Conservation (phyloP, 208 protist genomes). For the Crithidia brevicula region DNA sequence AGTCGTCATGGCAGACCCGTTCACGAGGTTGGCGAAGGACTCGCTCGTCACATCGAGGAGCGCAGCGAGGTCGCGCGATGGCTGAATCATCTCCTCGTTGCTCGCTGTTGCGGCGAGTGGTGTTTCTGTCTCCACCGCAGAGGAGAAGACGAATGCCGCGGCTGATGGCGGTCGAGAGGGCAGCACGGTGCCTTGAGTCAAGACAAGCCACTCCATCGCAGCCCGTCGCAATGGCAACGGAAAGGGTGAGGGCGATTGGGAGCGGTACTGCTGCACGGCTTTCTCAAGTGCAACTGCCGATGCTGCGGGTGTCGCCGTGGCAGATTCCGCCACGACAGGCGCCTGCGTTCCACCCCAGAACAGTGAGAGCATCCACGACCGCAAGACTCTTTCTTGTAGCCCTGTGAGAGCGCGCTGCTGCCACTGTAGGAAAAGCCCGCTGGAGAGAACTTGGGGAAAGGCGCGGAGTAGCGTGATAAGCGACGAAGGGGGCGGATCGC, state of each 20-base stretch:
- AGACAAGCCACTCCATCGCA: conserved; percentile 15
- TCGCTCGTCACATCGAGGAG: not conserved
- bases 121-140: too few species aligned
- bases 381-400: conserved; percentile 17
- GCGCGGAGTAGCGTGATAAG: conserved; percentile 26
- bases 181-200: conserved; percentile 11
- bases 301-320: too few species aligned
- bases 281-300: too few species aligned
- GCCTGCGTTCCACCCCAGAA: conserved; percentile 7
- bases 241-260: not conserved
- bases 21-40: conserved; percentile 3
- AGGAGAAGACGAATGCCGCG: too few species aligned
- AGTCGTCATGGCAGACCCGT: not conserved
- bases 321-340: not conserved
- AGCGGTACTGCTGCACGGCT: not conserved
- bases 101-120: too few species aligned
- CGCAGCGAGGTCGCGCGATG: not conserved
- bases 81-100: too few species aligned
- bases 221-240: conserved; percentile 11
- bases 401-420: conserved; percentile 3
- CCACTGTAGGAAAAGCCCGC: conserved; percentile 23
- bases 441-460: conserved; percentile 23
- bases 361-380: conserved; percentile 11
- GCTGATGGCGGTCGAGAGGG: too few species aligned
- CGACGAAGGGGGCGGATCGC: not conserved